A percentile compares a stretch with the other conserved stretches of the same genome.
These are phyloP conservation scores for Phoenix dactylifera DNA, from an alignment of 176 grass and related monocot species.

Conservation along the genomic window DNA sequence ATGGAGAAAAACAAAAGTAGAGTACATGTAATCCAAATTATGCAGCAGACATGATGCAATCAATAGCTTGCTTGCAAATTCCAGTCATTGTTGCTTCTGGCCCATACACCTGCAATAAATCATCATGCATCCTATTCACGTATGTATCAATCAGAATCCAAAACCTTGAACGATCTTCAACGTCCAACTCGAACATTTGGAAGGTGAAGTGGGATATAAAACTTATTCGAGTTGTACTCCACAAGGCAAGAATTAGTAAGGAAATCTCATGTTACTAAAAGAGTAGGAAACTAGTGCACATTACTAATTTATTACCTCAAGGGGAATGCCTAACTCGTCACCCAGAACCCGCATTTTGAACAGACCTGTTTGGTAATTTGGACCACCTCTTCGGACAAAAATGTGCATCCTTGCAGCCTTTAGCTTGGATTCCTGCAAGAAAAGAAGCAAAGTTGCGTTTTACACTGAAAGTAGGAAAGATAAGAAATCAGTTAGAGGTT, in stretches of 20 bases:
- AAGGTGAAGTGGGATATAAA: too few species aligned
- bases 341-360: conserved; percentile 74
- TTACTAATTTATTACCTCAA: conserved; percentile 46
- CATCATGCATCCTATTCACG: too few species aligned
- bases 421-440: conserved; percentile 67
- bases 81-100: conserved; percentile 89
- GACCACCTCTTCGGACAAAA: conserved; percentile 75
- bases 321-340: conserved; percentile 50
- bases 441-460: not conserved
- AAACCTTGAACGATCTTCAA: too few species aligned
- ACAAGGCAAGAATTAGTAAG: too few species aligned
- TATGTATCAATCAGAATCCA: too few species aligned
- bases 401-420: conserved; percentile 75
- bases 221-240: too few species aligned
- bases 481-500: conserved; percentile 3
- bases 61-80: conserved; percentile 92
- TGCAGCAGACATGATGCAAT: conserved; percentile 67
- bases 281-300: too few species aligned
- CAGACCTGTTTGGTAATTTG: conserved; percentile 80
- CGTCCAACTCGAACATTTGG: too few species aligned
- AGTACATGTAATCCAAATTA: not conserved
- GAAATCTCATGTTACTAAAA: too few species aligned
- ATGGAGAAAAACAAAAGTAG: too few species aligned
- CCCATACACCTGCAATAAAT: conserved; percentile 60
- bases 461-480: not conserved